phyloP scores from a whole-genome alignment of 2,329 filamentous ascomycete species.

The Neonectria punicea region DNA sequence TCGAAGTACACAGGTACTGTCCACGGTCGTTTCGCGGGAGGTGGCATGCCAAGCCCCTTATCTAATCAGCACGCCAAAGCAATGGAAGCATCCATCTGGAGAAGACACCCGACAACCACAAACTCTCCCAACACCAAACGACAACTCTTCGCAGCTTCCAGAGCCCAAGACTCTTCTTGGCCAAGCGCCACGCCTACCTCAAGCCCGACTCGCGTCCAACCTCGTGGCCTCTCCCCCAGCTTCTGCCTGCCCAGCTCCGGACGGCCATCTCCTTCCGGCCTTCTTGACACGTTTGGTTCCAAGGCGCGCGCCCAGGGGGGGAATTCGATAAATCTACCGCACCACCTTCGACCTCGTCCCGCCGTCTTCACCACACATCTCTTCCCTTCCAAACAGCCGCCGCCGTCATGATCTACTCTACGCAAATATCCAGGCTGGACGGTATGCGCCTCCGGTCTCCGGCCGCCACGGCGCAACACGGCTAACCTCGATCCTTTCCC shows the following conservation, averaged over 20 bases:
- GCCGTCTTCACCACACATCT: slow-evolving; percentile 2
- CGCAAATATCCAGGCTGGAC: slow-evolving; percentile 93
- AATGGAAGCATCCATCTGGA: too few relatives aligned
- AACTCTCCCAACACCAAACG: slow-evolving; percentile 8
- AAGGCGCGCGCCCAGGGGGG: slow-evolving; percentile 14
- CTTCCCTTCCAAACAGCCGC: slow-evolving; percentile 11
- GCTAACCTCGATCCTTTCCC: slow-evolving; percentile 33
- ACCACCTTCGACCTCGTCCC: slow-evolving; percentile 20
- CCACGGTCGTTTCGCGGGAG: not conserved
- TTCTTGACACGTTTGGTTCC: slow-evolving; percentile 43
- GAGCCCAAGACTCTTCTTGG: not conserved
- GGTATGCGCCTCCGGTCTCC: slow-evolving; percentile 60
- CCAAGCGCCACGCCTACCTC: not conserved
- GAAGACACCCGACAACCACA: slow-evolving; percentile 10
- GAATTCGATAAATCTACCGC: slow-evolving; percentile 3
- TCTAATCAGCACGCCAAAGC: slow-evolving; percentile 36
- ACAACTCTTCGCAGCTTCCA: not conserved
- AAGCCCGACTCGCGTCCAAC: not conserved
- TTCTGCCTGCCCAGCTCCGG: slow-evolving; percentile 21
- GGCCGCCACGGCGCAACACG: slow-evolving; percentile 1
- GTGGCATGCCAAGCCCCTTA: slow-evolving; percentile 31
- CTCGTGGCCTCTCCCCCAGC: not conserved
- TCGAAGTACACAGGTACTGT: too few relatives aligned
- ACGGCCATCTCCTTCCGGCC: slow-evolving; percentile 31
- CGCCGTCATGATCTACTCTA: slow-evolving; percentile 82